Base-by-base conservation (phyloP, 2,329 filamentous ascomycete genomes). In the Colletotrichum sidae region DNA sequence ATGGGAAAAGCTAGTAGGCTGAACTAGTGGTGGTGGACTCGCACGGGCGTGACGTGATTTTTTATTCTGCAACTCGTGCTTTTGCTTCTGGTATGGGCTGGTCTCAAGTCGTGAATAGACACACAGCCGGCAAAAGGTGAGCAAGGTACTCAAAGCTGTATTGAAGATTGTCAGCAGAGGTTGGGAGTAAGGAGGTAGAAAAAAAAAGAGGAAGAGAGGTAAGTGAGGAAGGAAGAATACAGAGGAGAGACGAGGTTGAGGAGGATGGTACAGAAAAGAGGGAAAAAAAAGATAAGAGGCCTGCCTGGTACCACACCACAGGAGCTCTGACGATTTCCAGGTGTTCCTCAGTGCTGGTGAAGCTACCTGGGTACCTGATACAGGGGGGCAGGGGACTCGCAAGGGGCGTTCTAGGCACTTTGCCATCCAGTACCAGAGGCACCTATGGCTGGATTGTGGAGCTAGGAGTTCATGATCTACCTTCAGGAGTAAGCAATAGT, bases 391-490 rank as follows among this genome's bases (percentile, higher is more conserved):
- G 25, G 25, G 25, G 25, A 25, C 25, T 25, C 25, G 25, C 25
- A 25, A 25, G 25, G 25, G 25, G 25, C 25, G 25, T 25, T 25
- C 25, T 25, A 25, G 25, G 25, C 25, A 25, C 25, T 25, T 25
- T 25, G 25, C 25, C 25, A 25, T 25, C 25, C 25, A 25, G 25
- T 33, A 47, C 45, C 15, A 25, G 37, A 54, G 57, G 38, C 47
- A 37, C 34, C 25, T 60, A 47, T 35, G 52, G 58, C 53, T 49
- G 46, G 52, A 42, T 6, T 33, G 63, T 66, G 63, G 63, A 49
- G 63, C 58, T 57, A 57, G 63, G 63, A 66, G 63, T 44, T 63
- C 17, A 63, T 66, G 58, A 66, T 66, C 63, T 66, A 66, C 63
- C 63, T 66, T 66, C 42, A 62, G 63, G 51, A 63, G 17, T 57